These are phyloP conservation scores for Yamadazyma sp. DNA, from an alignment of 805 yeast genomes.

Conservation along the genomic window DNA sequence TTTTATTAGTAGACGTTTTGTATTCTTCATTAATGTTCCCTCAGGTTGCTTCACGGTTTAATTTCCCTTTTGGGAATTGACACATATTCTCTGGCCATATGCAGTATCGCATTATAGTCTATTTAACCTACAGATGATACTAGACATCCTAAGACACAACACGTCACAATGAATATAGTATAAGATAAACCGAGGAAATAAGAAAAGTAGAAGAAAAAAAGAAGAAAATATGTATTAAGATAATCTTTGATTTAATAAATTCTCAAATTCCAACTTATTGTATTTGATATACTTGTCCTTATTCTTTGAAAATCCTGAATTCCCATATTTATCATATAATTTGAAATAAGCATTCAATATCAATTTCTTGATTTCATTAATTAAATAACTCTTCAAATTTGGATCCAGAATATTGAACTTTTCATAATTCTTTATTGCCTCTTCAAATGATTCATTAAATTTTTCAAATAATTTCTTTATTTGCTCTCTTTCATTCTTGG, in stretches of 20 bases:
- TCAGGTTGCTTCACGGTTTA: too few relatives aligned
- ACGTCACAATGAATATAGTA: too few relatives aligned
- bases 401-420: conserved; percentile 65
- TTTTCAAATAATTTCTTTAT: conserved; percentile 81
- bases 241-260: conserved; percentile 23
- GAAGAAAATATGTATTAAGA: too few relatives aligned
- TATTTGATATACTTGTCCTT: conserved; percentile 68
- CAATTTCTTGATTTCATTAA: conserved; percentile 68
- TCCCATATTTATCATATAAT: conserved; percentile 72
- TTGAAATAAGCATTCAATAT: conserved; percentile 82
- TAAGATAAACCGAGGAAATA: too few relatives aligned
- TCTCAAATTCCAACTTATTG: conserved; percentile 45
- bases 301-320: conserved; percentile 70
- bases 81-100: too few relatives aligned
- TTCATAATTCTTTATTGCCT: conserved; percentile 62
- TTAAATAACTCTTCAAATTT: conserved; percentile 57
- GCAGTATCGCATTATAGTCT: too few relatives aligned
- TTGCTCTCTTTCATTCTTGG: conserved; percentile 74
- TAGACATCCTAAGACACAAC: too few relatives aligned
- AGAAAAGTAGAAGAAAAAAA: too few relatives aligned
- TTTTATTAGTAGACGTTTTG: too few relatives aligned
- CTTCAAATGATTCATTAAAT: conserved; percentile 83
- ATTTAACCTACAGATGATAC: too few relatives aligned
- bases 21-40: too few relatives aligned
- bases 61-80: too few relatives aligned